Conservation (phyloP, 345 rosid species). For the Sonneratia caseolaris region DNA sequence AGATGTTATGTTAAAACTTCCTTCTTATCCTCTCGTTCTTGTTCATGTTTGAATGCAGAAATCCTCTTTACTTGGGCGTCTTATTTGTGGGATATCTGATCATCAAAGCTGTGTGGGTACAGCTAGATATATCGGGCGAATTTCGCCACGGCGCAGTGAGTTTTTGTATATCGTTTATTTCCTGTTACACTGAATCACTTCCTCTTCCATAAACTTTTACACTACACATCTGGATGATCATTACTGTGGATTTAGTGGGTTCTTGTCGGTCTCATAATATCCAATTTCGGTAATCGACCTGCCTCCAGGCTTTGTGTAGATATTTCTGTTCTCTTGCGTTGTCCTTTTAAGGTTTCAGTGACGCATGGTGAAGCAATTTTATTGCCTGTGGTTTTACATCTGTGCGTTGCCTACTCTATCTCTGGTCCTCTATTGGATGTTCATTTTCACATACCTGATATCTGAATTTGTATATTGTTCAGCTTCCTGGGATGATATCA, state of each 20-base stretch:
- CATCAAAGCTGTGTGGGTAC: slow-evolving; percentile 89
- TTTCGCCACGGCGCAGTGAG: slow-evolving; percentile 86
- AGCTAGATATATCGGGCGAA: slow-evolving; percentile 73
- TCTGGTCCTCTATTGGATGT: not conserved
- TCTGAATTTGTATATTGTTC: slow-evolving; percentile 7
- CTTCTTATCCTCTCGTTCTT: not conserved
- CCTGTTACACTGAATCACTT: slow-evolving; percentile 77
- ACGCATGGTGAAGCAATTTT: not conserved
- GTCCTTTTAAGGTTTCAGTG: not conserved
- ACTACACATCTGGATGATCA: slow-evolving; percentile 67
- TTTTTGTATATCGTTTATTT: slow-evolving; percentile 6
- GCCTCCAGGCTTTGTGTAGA: not conserved
- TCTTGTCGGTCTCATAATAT: not conserved
- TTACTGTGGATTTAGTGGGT: slow-evolving; percentile 96
- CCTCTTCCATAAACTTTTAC: slow-evolving; percentile 52
- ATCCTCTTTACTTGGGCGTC: slow-evolving; percentile 67
- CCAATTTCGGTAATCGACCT: not conserved
- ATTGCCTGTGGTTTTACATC: not conserved
- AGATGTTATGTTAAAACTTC: not conserved
- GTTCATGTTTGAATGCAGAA: slow-evolving; percentile 41
- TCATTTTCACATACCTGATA: not conserved
- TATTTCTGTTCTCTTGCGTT: not conserved
- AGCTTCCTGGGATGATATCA: slow-evolving; percentile 87
- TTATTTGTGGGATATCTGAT: slow-evolving; percentile 67
- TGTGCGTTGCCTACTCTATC: not conserved